Conservation (phyloP, 164 flowering plant species). For the Vitis labrusca region DNA sequence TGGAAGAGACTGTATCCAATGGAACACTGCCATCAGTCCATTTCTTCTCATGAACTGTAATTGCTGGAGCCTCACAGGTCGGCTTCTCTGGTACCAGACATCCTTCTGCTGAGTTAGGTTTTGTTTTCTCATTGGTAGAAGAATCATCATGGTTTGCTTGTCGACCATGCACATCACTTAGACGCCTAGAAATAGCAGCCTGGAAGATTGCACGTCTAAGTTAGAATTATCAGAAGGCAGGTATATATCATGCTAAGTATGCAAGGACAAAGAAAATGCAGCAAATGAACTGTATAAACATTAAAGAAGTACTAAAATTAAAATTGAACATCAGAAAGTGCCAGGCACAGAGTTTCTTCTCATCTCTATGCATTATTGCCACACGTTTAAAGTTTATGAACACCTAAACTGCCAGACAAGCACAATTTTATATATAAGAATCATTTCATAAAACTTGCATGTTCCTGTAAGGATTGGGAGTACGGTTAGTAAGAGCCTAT, state of each 20-base stretch:
- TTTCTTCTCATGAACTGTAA: conserved; percentile 83
- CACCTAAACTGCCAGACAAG: no score
- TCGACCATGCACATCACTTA: conserved; percentile 63
- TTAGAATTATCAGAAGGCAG: neutral
- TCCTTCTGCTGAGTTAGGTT: conserved; percentile 28
- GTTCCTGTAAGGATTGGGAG: no score
- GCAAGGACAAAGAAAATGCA: neutral
- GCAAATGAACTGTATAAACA: no score
- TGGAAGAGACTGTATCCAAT: conserved; percentile 53
- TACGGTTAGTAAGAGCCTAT: no score
- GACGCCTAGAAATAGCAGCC: conserved; percentile 80
- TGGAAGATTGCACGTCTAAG: conserved; percentile 22
- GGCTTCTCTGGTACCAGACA: conserved; percentile 29
- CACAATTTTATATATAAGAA: no score
- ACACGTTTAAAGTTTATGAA: no score
- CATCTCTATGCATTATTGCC: no score
- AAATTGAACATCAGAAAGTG: no score
- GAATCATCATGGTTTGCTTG: conserved; percentile 40
- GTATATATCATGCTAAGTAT: neutral
- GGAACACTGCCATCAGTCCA: conserved; percentile 91
- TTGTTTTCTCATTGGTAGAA: conserved; percentile 39
- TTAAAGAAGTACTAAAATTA: no score
- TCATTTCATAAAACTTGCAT: no score
- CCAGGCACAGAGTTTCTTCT: no score
- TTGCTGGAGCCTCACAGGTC: conserved; percentile 34